Base-by-base conservation (phyloP, 495 filamentous ascomycete species). In the Talaromyces nanjingensis region DNA sequence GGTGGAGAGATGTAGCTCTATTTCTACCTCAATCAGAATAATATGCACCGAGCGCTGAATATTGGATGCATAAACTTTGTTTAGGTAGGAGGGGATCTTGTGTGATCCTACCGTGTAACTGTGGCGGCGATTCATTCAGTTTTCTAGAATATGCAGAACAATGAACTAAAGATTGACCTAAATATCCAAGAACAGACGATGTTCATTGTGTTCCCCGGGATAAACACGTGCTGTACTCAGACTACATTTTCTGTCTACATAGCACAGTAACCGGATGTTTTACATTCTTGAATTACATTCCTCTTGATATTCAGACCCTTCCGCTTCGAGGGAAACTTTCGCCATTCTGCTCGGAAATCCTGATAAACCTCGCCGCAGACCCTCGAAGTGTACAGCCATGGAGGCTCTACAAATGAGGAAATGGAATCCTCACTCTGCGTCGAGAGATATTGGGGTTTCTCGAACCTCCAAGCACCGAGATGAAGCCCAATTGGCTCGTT, bases 401-500 rank as follows among this genome's bases (percentile, higher is more conserved):
- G 60, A 53, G 45, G 11, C 24, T n/a, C 14, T 52, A 6, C 8
- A 62, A 29, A 20, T 53, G 42, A 18, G 33, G 18, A 54, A 39
- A 29, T 33, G 45, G 42, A 31, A 29, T 47, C 25, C 27, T n/a
- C 2, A 31, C 18, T 42, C 45, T 18, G 29, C 11, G 4, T 31
- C 60, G 7, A 62, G 47, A 37, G 65, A 67, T 7, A 68, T 67
- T 18, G 49, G 70, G n/a, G 64, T 33, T 4, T 39, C 25, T 37
- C 53, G 62, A n/a, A 63, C 68, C n/a, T 68, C 62, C 57, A 67
- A 69, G 55, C 68, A 69, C 29, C 59, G 63, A 47, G 81, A 84
- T 64, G 75, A 78, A 56, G 67, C 72, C 14, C 66, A 75, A 4
- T 66, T 84, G 37, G 76, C 75, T 12, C 75, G 76, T 4, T 70